phyloP scores from a whole-genome alignment of 805 yeast genomes.

The Wickerhamomyces xylosicus region DNA sequence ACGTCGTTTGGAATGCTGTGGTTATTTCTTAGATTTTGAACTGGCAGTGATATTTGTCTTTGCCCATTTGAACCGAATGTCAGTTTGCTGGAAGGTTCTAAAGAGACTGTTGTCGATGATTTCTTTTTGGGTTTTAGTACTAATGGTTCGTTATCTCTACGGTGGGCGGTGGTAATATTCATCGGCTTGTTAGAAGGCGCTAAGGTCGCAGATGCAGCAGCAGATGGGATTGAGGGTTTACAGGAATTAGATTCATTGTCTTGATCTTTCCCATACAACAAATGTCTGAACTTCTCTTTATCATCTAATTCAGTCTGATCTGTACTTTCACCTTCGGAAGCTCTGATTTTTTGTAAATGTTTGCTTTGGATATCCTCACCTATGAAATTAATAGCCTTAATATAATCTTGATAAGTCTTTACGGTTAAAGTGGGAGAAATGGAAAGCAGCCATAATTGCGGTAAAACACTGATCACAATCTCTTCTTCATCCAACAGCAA shows the following conservation, averaged over 20 bases:
- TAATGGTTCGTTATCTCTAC: conserved; percentile 9
- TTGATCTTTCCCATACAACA: conserved; percentile 11
- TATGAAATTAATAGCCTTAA: conserved; percentile 29
- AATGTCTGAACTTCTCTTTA: conserved; percentile 14
- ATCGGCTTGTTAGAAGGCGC: conserved; percentile 8
- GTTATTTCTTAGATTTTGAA: conserved; percentile 4
- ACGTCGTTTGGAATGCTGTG: conserved; percentile 1
- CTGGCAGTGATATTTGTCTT: conserved; percentile 8
- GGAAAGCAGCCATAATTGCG: conserved; percentile 40
- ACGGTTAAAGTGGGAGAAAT: conserved; percentile 33
- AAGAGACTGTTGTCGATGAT: not conserved
- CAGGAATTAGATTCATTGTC: conserved; percentile 8
- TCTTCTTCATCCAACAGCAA: conserved; percentile 35
- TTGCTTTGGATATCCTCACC: conserved; percentile 32
- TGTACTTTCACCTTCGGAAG: conserved; percentile 16
- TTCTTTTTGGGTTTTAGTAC: conserved; percentile 9
- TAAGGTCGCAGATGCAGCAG: conserved; percentile 4
- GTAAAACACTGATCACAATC: conserved; percentile 43
- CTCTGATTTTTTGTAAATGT: conserved; percentile 25
- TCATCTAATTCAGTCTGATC: conserved; percentile 15
- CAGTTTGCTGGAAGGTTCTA: not conserved
- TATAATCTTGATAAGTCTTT: conserved; percentile 30
- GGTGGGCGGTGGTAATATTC: conserved; percentile 11
- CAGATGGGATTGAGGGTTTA: not conserved
- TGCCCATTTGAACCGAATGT: conserved; percentile 11